Conservation (phyloP, 805 yeast genomes). For the Jamesozyma lodderae region DNA sequence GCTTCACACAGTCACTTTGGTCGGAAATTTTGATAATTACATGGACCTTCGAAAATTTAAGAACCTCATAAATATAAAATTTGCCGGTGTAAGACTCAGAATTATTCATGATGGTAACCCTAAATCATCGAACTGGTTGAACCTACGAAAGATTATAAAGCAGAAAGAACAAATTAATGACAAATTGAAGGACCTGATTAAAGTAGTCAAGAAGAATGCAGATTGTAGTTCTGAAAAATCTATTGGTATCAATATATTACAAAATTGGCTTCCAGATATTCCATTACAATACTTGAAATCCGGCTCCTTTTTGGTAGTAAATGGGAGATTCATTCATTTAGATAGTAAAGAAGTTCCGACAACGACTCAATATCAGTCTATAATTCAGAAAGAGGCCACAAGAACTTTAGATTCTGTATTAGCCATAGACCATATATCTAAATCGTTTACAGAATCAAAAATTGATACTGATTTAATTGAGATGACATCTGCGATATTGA, state of each 20-base stretch:
- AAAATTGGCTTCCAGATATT: slow-evolving; percentile 24
- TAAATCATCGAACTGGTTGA: slow-evolving; percentile 16
- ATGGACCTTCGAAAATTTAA: slow-evolving; percentile 39
- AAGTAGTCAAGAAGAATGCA: not conserved
- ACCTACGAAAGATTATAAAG: slow-evolving; percentile 5
- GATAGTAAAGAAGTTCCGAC: slow-evolving; percentile 20
- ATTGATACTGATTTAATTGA: slow-evolving; percentile 40
- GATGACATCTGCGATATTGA: slow-evolving; percentile 34
- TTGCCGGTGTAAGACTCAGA: slow-evolving; percentile 34
- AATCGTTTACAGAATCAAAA: slow-evolving; percentile 10
- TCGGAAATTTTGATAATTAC: slow-evolving; percentile 45
- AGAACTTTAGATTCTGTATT: slow-evolving; percentile 35
- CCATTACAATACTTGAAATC: slow-evolving; percentile 19
- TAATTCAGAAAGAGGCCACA: slow-evolving; percentile 40
- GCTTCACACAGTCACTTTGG: slow-evolving; percentile 39
- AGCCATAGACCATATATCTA: slow-evolving; percentile 19
- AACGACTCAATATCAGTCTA: slow-evolving; percentile 28
- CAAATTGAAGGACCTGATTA: not conserved
- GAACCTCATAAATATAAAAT: slow-evolving; percentile 19
- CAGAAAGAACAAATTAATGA: not conserved
- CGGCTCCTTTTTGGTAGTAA: slow-evolving; percentile 37
- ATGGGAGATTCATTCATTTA: slow-evolving; percentile 44
- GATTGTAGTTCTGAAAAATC: not conserved
- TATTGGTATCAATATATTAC: slow-evolving; percentile 4
- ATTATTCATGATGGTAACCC: slow-evolving; percentile 27